Base-by-base conservation (phyloP, 208 protist genomes). In the Trypanosoma caninum region DNA sequence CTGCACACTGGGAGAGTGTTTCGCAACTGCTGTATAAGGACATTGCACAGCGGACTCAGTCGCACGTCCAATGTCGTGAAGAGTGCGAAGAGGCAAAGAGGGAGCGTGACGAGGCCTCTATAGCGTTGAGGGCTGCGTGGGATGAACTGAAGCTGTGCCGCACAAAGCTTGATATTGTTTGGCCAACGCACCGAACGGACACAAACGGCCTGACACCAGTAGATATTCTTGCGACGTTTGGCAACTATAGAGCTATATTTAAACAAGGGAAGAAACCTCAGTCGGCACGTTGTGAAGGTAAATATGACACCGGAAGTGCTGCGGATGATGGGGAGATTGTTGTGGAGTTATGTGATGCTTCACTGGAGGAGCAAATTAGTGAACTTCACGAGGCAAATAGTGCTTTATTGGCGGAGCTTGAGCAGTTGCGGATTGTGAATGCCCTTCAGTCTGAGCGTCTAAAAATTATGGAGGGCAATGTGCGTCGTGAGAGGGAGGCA, bases 1-100 rank as follows among this genome's bases (percentile, higher is more conserved):
- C 90, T 35, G 16, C 59, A 8, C 83, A 94, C 65, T 96, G 90
- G 90, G 87, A 96, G 72, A 67, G 84, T 35, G 81, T 91, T n/a
- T 54, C 87, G 16, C 79, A 91, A 69, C 66, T 93, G 63, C 80
- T 94, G 7, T 96, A 93, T 78, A 85, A 87, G 57, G 90, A 96
- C 50, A 78, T 94, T 22, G 63, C 78, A 1, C 77, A 91, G 61
- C 90, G 84, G 18, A 89, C 84, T 0, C 72, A 79, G 56, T 69
- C 79, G 13, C 87, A 96, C 65, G 47, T 82, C 33, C 69, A 76
- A 48, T 91, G 83, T 68, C 84, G 90, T 18, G 83, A 73, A 44
- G 90, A 91, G 74, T 94, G 84, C 44, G 89, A 93, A 54, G 80
- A 75, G 42, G 89, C 84, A 23, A 91, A 93, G 73, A 70, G 74